A percentile compares a stretch with the other conserved stretches of the same genome.
These are phyloP conservation scores for Cladosporium sp. DNA, from an alignment of 2,329 filamentous ascomycete genomes.

Conservation along the genomic window DNA sequence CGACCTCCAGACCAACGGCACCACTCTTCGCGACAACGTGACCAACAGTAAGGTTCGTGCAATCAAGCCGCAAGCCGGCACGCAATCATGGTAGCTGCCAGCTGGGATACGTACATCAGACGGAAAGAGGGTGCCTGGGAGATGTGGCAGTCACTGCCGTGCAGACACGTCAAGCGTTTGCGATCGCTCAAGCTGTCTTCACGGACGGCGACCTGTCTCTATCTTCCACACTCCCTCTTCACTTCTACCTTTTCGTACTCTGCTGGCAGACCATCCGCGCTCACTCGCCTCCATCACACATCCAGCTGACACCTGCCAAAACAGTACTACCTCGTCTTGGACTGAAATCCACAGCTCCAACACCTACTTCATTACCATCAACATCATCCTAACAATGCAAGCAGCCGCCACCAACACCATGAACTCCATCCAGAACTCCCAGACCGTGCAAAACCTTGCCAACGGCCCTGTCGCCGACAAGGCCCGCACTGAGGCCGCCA, in stretches of 20 bases:
- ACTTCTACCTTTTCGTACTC: neutral
- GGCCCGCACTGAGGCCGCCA: slow-evolving; percentile 58
- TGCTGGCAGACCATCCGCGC: slow-evolving; percentile 14
- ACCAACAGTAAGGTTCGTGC: slow-evolving; percentile 18
- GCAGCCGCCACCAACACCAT: slow-evolving; percentile 53
- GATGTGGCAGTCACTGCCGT: slow-evolving; percentile 4
- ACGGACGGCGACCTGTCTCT: neutral
- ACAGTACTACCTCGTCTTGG: slow-evolving; percentile 9
- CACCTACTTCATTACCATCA: neutral
- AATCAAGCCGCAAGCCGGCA: slow-evolving; percentile 1
- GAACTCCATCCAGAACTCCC: slow-evolving; percentile 52
- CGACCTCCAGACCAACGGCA: slow-evolving; percentile 8
- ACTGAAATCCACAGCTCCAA: neutral
- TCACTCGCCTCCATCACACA: slow-evolving; percentile 7
- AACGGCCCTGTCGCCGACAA: slow-evolving; percentile 59
- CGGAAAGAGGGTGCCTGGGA: slow-evolving; percentile 19
- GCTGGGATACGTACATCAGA: slow-evolving; percentile 8
- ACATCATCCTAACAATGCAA: slow-evolving; percentile 11
- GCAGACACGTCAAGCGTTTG: neutral
- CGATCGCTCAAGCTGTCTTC: neutral
- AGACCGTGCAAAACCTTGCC: slow-evolving; percentile 51
- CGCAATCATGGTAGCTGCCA: slow-evolving; percentile 9
- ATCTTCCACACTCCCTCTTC: neutral
- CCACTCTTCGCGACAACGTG: slow-evolving; percentile 7
- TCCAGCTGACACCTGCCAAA: slow-evolving; percentile 16